Conservation (phyloP, 495 filamentous ascomycete genomes). For the Aspergillus wentii region DNA sequence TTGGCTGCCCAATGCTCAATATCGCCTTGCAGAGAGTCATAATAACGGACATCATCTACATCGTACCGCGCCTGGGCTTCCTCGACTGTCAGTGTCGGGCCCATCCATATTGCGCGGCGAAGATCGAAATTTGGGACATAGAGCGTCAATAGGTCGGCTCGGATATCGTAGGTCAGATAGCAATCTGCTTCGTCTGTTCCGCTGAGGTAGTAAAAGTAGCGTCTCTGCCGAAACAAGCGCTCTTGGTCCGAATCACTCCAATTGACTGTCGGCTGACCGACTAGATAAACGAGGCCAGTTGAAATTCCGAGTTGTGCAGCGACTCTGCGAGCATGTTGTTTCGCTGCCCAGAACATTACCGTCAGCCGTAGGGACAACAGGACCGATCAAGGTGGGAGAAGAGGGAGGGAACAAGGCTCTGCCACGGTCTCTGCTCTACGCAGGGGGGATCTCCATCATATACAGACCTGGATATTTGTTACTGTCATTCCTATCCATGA, state of each 20-base stretch:
- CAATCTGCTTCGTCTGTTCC: constrained; percentile 80
- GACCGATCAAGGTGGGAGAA: not conserved
- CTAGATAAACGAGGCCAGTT: constrained; percentile 75
- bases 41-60: constrained; percentile 68
- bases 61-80: constrained; percentile 72
- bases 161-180: constrained; percentile 78
- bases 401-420: too few species aligned
- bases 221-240: constrained; percentile 75
- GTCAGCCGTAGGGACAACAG: not conserved
- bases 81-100: constrained; percentile 70
- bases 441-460: too few species aligned
- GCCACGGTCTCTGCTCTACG: too few species aligned
- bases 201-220: constrained; percentile 90
- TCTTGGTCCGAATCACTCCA: constrained; percentile 77
- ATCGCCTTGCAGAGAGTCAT: constrained; percentile 57
- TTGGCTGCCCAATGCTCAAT: constrained; percentile 57
- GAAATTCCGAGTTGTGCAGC: constrained; percentile 57
- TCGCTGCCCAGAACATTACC: constrained; percentile 52
- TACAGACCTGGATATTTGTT: constrained; percentile 11
- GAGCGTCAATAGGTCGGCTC: constrained; percentile 65
- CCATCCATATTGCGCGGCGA: constrained; percentile 87
- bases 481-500: not conserved
- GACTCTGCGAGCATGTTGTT: constrained; percentile 72
- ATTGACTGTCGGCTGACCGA: constrained; percentile 66
- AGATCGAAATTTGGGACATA: constrained; percentile 92